Conservation (phyloP, 805 yeast species). For the Cyberlindnera meyerae region DNA sequence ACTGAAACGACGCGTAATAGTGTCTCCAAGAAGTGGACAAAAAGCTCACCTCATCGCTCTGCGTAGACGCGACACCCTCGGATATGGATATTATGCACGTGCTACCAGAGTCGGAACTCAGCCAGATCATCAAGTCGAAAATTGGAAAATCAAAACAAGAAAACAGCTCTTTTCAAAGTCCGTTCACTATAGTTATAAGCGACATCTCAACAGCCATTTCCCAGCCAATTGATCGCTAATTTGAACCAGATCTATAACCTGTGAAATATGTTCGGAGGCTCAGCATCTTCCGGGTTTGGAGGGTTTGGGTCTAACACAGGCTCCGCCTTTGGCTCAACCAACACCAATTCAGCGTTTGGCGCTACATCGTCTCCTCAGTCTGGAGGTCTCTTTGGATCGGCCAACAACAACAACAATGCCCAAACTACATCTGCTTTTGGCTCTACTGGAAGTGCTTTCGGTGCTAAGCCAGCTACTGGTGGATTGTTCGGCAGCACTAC, state of each 20-base stretch:
- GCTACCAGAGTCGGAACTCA: no score
- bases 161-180: no score
- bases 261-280: slow-evolving; percentile 25
- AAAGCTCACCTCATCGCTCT: no score
- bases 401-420: slow-evolving; percentile 22
- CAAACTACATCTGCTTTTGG: slow-evolving; percentile 26
- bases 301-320: slow-evolving; percentile 30
- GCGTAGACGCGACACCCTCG: no score
- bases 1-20: no score
- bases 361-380: slow-evolving; percentile 24
- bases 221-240: not conserved
- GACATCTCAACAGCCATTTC: no score
- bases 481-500: slow-evolving; percentile 24
- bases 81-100: no score
- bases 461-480: slow-evolving; percentile 24
- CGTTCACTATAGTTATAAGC: no score
- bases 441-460: slow-evolving; percentile 18
- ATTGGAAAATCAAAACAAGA: no score
- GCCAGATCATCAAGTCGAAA: no score
- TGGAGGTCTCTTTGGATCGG: slow-evolving; percentile 37
- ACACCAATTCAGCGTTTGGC: slow-evolving; percentile 20
- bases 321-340: slow-evolving; percentile 25
- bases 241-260: not conserved
- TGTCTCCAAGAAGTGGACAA: no score
- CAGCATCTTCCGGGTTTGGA: slow-evolving; percentile 29